Evolutionary conservation across 805 yeast species (phyloP), one percentile per base, ranked within the genome.

Genomic region (Yarrowia sp.): DNA sequence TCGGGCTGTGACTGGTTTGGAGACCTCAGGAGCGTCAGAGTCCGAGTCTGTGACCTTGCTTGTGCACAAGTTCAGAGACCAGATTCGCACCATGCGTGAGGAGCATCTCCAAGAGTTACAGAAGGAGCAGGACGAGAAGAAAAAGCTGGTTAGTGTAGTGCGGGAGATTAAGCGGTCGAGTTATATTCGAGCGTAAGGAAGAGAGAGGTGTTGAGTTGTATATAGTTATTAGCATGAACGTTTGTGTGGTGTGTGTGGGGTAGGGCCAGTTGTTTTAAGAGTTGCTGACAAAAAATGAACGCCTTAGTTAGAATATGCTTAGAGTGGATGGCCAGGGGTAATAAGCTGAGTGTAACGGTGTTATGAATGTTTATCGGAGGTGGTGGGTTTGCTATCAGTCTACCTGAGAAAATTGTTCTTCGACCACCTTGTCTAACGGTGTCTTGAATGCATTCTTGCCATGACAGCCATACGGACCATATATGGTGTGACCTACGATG

Each of bases 1-100:
- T 12, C 41, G 65, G 5, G 35, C 46, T 8, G 35, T 61, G 45
- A 35, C 50, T 1, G 49, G 36, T 8, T 49, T 59, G 41, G 64
- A 56, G 19, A 42, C 48, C 10, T 38, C 68, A 12, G 46, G 35
- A 3, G 53, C 48, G 2, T 32, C 58, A 26, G 73, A 71, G 36
- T 69, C 75, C 0, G 53, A 67, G 14, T 72, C 74, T 42, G 75
- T 76, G 40, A 70, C 77, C 11, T 59, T 74, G 4, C 70, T 78
- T 49, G 75, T 79, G 52, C 77, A 76, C 59, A 78, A 79, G 70
- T 78, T 79, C 72, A 71, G 77, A 26, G 71, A 70, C 49, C 77
- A 78, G 45, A 71, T 78, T 2, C 70, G 70, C 42, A 79, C 77
- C 12, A 72, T 78, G 35, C 72, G 73, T 46, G 65, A 69, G 3